Evolutionary conservation across 805 yeast species (phyloP).

Genomic region (Hanseniaspora thailandica): DNA sequence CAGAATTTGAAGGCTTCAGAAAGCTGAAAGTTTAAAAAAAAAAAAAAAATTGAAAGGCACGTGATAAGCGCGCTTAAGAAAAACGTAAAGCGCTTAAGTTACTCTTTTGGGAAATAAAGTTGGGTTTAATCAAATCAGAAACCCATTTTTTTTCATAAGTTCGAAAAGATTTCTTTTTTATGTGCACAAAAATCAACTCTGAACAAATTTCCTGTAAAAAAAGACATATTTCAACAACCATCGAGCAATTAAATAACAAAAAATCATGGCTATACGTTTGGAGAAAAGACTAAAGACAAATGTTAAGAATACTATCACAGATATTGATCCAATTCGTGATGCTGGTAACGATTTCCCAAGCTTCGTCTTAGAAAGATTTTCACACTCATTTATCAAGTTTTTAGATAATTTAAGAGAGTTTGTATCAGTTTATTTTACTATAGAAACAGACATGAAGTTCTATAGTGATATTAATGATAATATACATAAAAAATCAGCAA

Average conservation of each 20-base stretch:
- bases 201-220: no score
- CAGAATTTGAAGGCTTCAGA: neutral
- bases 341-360: slow-evolving; percentile 10
- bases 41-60: neutral
- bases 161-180: neutral
- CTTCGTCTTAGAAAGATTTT: slow-evolving; percentile 1
- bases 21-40: neutral
- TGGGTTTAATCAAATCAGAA: neutral
- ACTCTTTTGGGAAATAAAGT: neutral
- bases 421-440: neutral
- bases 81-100: neutral
- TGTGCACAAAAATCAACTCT: neutral
- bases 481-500: neutral
- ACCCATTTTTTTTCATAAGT: no score
- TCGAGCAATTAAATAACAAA: neutral
- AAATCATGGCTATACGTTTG: slow-evolving; percentile 5
- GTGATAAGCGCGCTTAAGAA: neutral
- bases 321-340: neutral
- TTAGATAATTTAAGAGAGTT: slow-evolving; percentile 4
- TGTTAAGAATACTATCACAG: neutral
- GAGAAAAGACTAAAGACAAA: neutral
- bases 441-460: slow-evolving; percentile 1
- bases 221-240: no score
- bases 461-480: neutral
- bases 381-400: neutral